These are phyloP conservation scores for Orbilia javanica DNA, from an alignment of 2,329 filamentous ascomycete genomes.

Conservation along the genomic window DNA sequence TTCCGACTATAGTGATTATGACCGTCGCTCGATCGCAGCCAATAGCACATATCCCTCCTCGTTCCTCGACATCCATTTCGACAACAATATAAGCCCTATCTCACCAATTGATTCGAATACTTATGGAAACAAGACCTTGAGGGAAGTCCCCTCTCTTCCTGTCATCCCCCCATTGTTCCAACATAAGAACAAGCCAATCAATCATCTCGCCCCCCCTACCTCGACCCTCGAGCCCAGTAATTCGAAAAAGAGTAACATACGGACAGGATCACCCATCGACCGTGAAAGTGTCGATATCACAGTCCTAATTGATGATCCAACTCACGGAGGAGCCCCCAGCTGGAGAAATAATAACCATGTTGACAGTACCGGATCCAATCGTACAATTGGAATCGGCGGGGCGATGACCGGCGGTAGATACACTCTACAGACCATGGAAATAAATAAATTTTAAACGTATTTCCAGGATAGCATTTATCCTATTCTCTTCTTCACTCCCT, in stretches of 20 bases:
- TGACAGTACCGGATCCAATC: constrained; percentile 18
- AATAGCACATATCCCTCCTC: constrained; percentile 53
- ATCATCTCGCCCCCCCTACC: constrained; percentile 5
- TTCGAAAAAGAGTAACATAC: constrained; percentile 9
- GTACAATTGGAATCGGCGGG: constrained; percentile 41
- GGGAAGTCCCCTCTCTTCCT: constrained; percentile 43
- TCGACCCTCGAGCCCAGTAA: constrained; percentile 22
- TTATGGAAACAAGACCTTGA: constrained; percentile 16
- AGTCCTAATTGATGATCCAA: constrained; percentile 46
- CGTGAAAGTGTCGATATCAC: constrained; percentile 53
- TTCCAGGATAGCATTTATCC: background rate
- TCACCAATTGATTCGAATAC: constrained; percentile 28
- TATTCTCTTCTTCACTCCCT: background rate
- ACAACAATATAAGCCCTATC: constrained; percentile 34
- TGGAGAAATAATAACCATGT: constrained; percentile 37
- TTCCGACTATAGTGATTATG: constrained; percentile 25
- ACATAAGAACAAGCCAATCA: constrained; percentile 42
- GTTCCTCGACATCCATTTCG: constrained; percentile 56
- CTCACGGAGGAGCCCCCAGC: constrained; percentile 11
- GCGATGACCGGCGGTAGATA: constrained; percentile 57
- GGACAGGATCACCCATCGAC: constrained; percentile 27
- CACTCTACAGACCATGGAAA: constrained; percentile 55
- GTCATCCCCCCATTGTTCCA: constrained; percentile 52
- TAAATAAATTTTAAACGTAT: constrained; percentile 48
- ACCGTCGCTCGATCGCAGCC: constrained; percentile 36